These are phyloP conservation scores for Lunasporangiospora selenospora DNA, from an alignment of 192 early-diverging fungal genomes.

Conservation along the genomic window DNA sequence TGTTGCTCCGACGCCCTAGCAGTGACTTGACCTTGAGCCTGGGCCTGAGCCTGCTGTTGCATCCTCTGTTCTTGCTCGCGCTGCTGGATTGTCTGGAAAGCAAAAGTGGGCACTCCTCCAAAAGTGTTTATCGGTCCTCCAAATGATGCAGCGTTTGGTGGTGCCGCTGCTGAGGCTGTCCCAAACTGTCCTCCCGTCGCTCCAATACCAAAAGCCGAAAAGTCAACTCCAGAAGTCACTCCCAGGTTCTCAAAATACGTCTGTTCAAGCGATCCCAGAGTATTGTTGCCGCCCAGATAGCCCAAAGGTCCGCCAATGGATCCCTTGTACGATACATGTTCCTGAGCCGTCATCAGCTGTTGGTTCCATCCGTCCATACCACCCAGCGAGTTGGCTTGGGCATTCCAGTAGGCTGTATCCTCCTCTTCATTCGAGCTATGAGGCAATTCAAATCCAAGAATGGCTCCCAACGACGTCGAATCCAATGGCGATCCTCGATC, in stretches of 20 bases:
- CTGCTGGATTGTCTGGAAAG: conserved; percentile 25
- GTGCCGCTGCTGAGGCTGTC: no score
- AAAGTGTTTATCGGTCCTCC: conserved; percentile 14
- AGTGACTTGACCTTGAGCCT: not conserved
- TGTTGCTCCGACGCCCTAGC: not conserved
- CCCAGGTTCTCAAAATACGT: conserved; percentile 31
- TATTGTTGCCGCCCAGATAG: conserved; percentile 44
- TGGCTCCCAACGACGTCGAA: conserved; percentile 38
- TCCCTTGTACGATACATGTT: conserved; percentile 45
- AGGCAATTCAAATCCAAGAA: conserved; percentile 44
- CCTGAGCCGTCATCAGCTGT: conserved; percentile 43
- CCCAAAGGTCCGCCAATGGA: conserved; percentile 30
- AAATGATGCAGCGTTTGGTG: no score
- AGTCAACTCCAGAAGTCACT: conserved; percentile 28
- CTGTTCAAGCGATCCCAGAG: conserved; percentile 27
- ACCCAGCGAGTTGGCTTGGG: conserved; percentile 42
- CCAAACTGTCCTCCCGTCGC: conserved; percentile 25
- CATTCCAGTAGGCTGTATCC: conserved; percentile 47
- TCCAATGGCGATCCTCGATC: conserved; percentile 36
- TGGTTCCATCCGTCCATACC: conserved; percentile 50
- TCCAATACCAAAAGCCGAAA: conserved; percentile 42
- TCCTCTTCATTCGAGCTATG: conserved; percentile 46
- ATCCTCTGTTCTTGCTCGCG: conserved; percentile 13
- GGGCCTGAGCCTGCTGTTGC: conserved; percentile 13
- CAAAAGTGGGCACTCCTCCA: conserved; percentile 13